Percentiles rank a stretch among this genome's conserved stretches.
Conservation (phyloP, 176 grass and related monocot genomes). For the Zea mays region DNA sequence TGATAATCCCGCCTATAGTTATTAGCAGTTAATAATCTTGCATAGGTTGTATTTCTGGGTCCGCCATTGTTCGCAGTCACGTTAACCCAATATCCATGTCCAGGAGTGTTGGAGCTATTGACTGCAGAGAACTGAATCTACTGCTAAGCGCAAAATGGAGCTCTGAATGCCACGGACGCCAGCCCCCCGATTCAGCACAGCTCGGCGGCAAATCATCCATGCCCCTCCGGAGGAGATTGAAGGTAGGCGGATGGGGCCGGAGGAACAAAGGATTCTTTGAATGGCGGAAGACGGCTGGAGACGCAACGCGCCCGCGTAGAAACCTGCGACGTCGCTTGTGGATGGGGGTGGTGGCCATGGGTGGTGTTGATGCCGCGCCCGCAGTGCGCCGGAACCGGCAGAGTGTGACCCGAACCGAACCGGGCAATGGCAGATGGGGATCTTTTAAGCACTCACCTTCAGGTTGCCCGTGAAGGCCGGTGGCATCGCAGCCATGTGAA, state of each 20-base stretch:
- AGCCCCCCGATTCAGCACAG: not conserved
- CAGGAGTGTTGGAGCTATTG: too few species aligned
- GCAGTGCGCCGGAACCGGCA: not conserved
- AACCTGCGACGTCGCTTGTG: not conserved
- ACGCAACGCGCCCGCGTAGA: not conserved
- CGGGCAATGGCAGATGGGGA: not conserved
- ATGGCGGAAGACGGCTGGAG: too few species aligned
- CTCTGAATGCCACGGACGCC: not conserved
- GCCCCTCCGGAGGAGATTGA: too few species aligned
- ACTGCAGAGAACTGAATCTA: too few species aligned
- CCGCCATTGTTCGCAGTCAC: too few species aligned
- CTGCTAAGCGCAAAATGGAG: not conserved
- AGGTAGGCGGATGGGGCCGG: too few species aligned
- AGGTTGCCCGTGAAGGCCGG: constrained; percentile 63
- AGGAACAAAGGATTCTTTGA: too few species aligned
- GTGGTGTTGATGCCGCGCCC: not conserved
- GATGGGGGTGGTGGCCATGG: not conserved
- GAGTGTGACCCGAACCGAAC: not conserved
- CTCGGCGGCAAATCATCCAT: too few species aligned
- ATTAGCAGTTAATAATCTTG: too few species aligned
- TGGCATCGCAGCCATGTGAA: constrained; percentile 44
- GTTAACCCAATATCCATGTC: too few species aligned
- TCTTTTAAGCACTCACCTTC: constrained; percentile 36
- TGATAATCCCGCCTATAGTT: too few species aligned
- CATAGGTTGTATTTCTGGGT: too few species aligned